Base-by-base conservation (phyloP, 1,284 basidiomycete species). In the Coriolopsis trogii region DNA sequence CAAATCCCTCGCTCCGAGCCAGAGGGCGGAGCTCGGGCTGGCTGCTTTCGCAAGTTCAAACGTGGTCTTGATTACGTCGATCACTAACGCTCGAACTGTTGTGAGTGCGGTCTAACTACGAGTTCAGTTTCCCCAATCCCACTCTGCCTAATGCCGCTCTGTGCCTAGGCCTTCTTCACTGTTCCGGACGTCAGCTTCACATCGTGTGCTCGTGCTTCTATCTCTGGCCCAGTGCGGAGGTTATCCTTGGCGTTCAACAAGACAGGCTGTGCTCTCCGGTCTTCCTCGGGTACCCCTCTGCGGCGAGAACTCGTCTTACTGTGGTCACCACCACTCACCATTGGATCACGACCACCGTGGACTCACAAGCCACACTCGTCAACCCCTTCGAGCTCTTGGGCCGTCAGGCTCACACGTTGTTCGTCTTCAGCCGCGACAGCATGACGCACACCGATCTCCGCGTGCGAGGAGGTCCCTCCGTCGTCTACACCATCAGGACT, bases 351-450 rank as follows among this genome's bases (percentile, higher is more conserved):
- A 29, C 39, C 30, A 13, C 29, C 36, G 42, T 56, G 45, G 47
- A 56, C 44, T 43, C 51, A 3, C 51, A 53, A 34, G 29, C 44
- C 26, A 51, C 49, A 10, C 51, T 56, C 24, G 51, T 53, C 4
- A 41, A 54, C 40, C 8, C 23, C 13, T 20, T 45, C 30, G 26
- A 38, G 20, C 46, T 53, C 25, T 46, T 52, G 26, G 51, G 46
- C 24, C 55, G 58, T n/a, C 41, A 44, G 10, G 51, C 52, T 6
- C 31, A 39, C 23, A 49, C 49, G 9, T 41, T 42, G 30, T 23
- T 47, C 4, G 29, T 41, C 10, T 54, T 56, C 25, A 34, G 38
- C 26, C 39, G 37, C 9, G 46, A 49, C 18, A 54, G 48, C 23
- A 38, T 59, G 3, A 34, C 48, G 10, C 48, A 56, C 34, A 34